Evolutionary conservation across 805 yeast species (phyloP).

Genomic region (Scheffersomyces lignosus): DNA sequence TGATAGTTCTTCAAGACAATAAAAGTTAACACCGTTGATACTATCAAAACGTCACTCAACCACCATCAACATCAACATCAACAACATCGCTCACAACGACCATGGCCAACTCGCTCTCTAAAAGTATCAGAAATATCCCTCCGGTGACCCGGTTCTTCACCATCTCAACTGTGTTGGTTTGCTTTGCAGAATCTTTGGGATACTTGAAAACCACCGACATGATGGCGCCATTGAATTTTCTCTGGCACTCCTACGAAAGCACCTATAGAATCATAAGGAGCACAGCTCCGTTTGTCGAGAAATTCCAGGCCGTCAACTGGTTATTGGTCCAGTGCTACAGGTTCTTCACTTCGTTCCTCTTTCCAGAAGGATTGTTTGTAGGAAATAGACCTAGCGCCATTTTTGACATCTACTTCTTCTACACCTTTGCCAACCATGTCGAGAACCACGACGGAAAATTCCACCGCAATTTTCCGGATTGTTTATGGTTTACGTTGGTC

Average conservation of each 20-base stretch:
- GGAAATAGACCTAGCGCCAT: constrained; percentile 26
- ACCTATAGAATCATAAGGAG: neutral
- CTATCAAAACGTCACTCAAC: too few relatives aligned
- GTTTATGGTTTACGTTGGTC: constrained; percentile 52
- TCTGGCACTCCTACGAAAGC: neutral
- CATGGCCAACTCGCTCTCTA: constrained; percentile 11
- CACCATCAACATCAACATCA: too few relatives aligned
- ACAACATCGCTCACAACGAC: too few relatives aligned
- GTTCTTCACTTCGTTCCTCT: constrained; percentile 49
- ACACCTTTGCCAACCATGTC: constrained; percentile 55
- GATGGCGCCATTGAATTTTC: too few relatives aligned
- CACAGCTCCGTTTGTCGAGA: constrained; percentile 2
- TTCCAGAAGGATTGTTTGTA: constrained; percentile 34
- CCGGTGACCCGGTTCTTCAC: constrained; percentile 62
- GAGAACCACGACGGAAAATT: constrained; percentile 49
- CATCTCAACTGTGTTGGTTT: constrained; percentile 45
- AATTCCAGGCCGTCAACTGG: constrained; percentile 6
- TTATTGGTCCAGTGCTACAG: constrained; percentile 45
- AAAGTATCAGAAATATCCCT: constrained; percentile 43
- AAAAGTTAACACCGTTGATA: too few relatives aligned
- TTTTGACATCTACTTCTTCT: constrained; percentile 56
- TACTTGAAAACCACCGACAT: too few relatives aligned
- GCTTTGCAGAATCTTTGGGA: constrained; percentile 31
- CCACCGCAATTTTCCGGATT: constrained; percentile 52
- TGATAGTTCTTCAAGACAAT: too few relatives aligned